Evolutionary conservation across 2,329 filamentous ascomycete genomes (phyloP).

Genomic region (Trichoderma atroviride): DNA sequence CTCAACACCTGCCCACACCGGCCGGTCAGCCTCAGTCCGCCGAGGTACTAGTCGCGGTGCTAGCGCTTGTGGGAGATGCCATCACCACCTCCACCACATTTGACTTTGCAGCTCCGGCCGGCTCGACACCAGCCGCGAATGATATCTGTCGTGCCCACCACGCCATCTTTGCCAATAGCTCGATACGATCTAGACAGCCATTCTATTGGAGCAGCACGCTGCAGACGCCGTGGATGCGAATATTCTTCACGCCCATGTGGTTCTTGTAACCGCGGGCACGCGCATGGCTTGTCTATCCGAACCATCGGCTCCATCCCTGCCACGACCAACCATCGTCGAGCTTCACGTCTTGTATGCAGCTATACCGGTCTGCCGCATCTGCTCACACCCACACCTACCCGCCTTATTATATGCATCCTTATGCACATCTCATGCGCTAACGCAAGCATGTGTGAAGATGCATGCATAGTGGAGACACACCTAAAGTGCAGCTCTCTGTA

Average conservation of each 20-base stretch:
- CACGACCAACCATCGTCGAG: slow-evolving; percentile 15
- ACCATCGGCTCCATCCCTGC: not conserved
- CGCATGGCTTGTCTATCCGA: slow-evolving; percentile 12
- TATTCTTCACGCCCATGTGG: slow-evolving; percentile 6
- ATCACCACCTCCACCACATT: slow-evolving; percentile 8
- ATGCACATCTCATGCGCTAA: slow-evolving; percentile 26
- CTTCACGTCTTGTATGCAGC: slow-evolving; percentile 10
- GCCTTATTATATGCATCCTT: slow-evolving; percentile 26
- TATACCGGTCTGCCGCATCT: slow-evolving; percentile 19
- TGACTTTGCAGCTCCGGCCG: slow-evolving; percentile 10
- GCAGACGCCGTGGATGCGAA: not conserved
- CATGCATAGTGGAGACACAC: slow-evolving; percentile 23
- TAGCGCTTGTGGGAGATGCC: slow-evolving; percentile 13
- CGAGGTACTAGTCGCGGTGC: slow-evolving; percentile 3
- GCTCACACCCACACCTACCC: slow-evolving; percentile 15
- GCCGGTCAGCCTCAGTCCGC: slow-evolving; percentile 25
- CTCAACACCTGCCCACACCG: slow-evolving; percentile 21
- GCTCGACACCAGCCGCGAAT: slow-evolving; percentile 16
- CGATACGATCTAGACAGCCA: slow-evolving; percentile 9
- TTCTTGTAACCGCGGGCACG: not conserved
- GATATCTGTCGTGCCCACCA: not conserved
- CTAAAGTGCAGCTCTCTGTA: slow-evolving; percentile 19
- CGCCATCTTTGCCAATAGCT: not conserved
- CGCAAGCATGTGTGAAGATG: slow-evolving; percentile 25
- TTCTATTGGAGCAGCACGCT: slow-evolving; percentile 7